These are phyloP conservation scores for Vitis vinifera DNA, from an alignment of 164 flowering plant genomes.

Conservation along the genomic window ASM3070453v1 NC_081823.1:159001-159500, in stretches of 20 bases:
- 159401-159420: too few relatives aligned
- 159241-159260: constrained; percentile 79
- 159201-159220: constrained; percentile 71
- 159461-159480: too few relatives aligned
- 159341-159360: not conserved
- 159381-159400: too few relatives aligned
- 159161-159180: constrained; percentile 81
- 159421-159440: too few relatives aligned
- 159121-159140: not conserved
- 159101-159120: not conserved
- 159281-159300: constrained; percentile 64
- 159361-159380: not conserved
- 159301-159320: constrained; percentile 90
- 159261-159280: constrained; percentile 63
- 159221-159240: constrained; percentile 79
- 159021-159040: constrained; percentile 58
- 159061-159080: constrained; percentile 66
- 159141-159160: constrained; percentile 8
- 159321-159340: constrained; percentile 61
- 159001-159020: constrained; percentile 80
- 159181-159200: constrained; percentile 67
- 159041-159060: constrained; percentile 63
- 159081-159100: constrained; percentile 1
- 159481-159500: too few relatives aligned
- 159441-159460: too few relatives aligned